Percentiles rank a stretch among this genome's conserved stretches.
phyloP scores from a whole-genome alignment of 208 protist species.

The Wallacemonas sp. region DNA sequence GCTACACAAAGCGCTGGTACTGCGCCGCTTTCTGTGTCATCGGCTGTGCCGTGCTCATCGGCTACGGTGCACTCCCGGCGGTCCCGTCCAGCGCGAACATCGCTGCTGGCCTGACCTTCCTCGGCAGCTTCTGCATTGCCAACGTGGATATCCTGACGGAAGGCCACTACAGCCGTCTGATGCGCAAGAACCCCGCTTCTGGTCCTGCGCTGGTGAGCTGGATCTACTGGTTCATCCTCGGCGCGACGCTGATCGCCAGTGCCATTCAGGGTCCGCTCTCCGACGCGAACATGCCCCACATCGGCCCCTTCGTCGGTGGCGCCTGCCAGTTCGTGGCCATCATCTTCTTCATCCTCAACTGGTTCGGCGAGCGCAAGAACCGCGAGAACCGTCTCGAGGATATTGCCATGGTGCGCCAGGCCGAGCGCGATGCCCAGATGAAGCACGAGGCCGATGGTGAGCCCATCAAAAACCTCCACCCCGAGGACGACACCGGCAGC shows the following conservation, averaged over 20 bases:
- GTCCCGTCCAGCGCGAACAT: conserved; percentile 16
- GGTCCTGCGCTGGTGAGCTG: conserved; percentile 35
- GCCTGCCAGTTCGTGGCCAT: conserved; percentile 26
- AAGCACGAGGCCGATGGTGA: neutral
- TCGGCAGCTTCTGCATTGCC: conserved; percentile 28
- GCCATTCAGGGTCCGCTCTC: conserved; percentile 32
- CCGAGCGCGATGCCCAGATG: neutral
- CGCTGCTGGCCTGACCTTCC: conserved; percentile 27
- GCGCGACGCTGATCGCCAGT: conserved; percentile 23
- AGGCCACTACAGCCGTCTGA: conserved; percentile 45
- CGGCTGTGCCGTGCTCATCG: conserved; percentile 17
- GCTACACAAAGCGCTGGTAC: conserved; percentile 46
- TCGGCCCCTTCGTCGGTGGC: conserved; percentile 26
- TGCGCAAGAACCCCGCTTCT: conserved; percentile 25
- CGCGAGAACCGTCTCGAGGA: conserved; percentile 30
- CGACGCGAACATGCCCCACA: conserved; percentile 20
- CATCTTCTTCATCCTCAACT: conserved; percentile 39
- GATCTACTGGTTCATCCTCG: conserved; percentile 37
- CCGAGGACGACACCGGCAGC: conserved; percentile 26
- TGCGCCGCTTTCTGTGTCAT: conserved; percentile 24
- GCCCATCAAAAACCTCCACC: conserved; percentile 17
- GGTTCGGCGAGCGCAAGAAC: conserved; percentile 35
- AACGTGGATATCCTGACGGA: conserved; percentile 46
- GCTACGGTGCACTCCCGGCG: conserved; percentile 23
- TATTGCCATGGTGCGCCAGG: conserved; percentile 15